Evolutionary conservation across 202 grass and related monocot species (phyloP), one percentile per base, ranked within the genome.

Genomic region (Alloteropsis angusta): DNA sequence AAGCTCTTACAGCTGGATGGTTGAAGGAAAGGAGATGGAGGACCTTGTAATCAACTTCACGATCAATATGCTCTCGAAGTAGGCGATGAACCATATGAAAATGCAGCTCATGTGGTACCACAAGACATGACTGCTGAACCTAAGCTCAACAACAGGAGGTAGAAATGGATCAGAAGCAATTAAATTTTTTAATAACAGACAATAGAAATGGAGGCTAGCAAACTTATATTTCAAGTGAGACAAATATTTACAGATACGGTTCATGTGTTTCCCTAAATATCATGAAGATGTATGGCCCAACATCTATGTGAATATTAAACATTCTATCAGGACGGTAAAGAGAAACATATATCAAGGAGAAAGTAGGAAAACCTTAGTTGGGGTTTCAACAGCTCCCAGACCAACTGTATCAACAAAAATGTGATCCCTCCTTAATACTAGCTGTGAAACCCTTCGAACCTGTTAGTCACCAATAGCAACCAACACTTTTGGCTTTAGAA

Each of bases 21-120:
- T 25, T 21, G 12, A 82, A 61, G n/a, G 49, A 85, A 28, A 37
- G 8, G 44, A 59, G 43, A 25, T 30, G 38, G 25, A 41, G 58
- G 43, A 94, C 95, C 91, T 98, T 98, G 77, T 98, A 93, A 82
- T 98, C 84, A 49, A 85, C 75, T 87, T 98, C 95, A 66, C 80
- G 85, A 50, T 87, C 74, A 75, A 93, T 87, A 84, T 98, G 95
- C 76, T 94, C 89, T 70, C 72, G 85, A 66, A 98, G 62, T 79
- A 94, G 65, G 44, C 28, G 42, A 89, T 98, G 83, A 47, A 95
- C 89, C 84, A 87, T 82, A 83, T 94, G 92, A 87, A 93, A 98
- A 72, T 98, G 91, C 35, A 90, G 84, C 64, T 98, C 92, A 77
- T 93, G 95, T 25, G 87, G 87, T 22, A 82, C 85, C 37, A 90